These are phyloP conservation scores for Ceratobasidium papillatum DNA, from an alignment of 1,284 basidiomycete species.

Conservation along the genomic window DNA sequence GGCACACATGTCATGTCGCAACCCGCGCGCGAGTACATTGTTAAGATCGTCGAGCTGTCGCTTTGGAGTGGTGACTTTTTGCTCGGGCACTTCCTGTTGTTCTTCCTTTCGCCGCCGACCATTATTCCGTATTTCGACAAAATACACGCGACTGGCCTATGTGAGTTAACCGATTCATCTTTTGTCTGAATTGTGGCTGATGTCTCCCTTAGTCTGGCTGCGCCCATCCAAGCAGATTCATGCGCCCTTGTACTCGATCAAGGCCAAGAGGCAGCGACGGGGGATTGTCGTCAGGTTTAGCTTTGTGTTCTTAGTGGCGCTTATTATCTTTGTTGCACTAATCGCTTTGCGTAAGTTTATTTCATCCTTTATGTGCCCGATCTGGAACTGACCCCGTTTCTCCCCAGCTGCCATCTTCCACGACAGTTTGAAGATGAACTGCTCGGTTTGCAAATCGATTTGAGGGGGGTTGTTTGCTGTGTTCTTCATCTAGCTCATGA, in stretches of 20 bases:
- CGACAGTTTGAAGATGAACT: conserved; percentile 64
- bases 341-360: conserved; percentile 73
- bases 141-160: conserved; percentile 86
- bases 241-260: conserved; percentile 90
- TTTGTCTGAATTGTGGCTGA: conserved; percentile 42
- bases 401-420: conserved; percentile 68
- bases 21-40: conserved; percentile 92
- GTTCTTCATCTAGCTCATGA: conserved; percentile 16
- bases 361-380: conserved; percentile 8
- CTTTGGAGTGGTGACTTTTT: conserved; percentile 91
- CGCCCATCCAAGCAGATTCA: conserved; percentile 91
- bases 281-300: conserved; percentile 80
- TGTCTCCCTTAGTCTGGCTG: conserved; percentile 64
- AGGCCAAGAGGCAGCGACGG: conserved; percentile 84
- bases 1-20: conserved; percentile 89
- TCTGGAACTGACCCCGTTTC: conserved; percentile 26
- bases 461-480: conserved; percentile 53
- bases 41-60: conserved; percentile 97
- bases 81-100: conserved; percentile 70
- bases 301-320: conserved; percentile 78
- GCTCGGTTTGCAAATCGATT: conserved; percentile 72
- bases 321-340: conserved; percentile 79
- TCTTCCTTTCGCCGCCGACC: conserved; percentile 80
- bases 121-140: conserved; percentile 88
- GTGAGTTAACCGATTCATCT: conserved; percentile 67